Percentiles rank a stretch among this genome's conserved stretches.
phyloP scores from a whole-genome alignment of 768 basidiomycete species.

The Nidula microcarpa region DNA sequence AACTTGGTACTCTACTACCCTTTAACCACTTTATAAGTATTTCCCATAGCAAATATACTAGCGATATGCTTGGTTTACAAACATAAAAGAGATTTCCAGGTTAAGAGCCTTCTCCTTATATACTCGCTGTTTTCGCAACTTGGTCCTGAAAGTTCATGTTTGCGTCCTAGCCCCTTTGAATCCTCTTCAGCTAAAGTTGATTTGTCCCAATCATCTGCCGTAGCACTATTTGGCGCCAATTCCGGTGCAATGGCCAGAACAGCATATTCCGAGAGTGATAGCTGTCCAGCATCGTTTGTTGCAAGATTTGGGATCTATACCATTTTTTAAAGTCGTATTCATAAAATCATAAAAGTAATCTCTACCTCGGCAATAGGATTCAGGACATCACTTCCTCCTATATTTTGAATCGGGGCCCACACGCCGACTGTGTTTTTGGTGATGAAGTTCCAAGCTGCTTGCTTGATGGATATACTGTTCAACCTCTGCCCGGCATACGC shows the following conservation, averaged over 20 bases:
- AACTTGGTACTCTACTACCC: background rate
- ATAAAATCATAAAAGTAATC: background rate
- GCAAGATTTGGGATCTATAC: constrained; percentile 27
- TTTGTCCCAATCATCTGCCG: constrained; percentile 8
- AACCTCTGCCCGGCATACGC: constrained; percentile 32
- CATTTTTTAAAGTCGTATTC: background rate
- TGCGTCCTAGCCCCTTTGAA: background rate
- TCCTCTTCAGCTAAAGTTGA: constrained; percentile 9
- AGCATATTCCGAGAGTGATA: constrained; percentile 29
- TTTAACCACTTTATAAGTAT: background rate
- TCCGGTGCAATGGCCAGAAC: constrained; percentile 32
- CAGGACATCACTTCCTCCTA: constrained; percentile 44
- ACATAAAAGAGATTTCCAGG: background rate
- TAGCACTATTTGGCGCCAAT: constrained; percentile 19
- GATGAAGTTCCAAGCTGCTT: constrained; percentile 30
- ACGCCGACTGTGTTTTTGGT: constrained; percentile 27
- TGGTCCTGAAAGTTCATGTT: background rate
- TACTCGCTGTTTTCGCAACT: background rate
- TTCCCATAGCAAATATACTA: background rate
- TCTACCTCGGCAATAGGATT: constrained; percentile 38
- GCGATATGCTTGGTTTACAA: too few species aligned
- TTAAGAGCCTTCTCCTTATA: background rate
- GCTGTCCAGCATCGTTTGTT: constrained; percentile 30
- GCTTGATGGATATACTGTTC: constrained; percentile 24
- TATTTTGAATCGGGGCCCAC: constrained; percentile 30